phyloP scores from a whole-genome alignment of 352 stramenopile genomes.

The Phytophthora cryptogea region DNA sequence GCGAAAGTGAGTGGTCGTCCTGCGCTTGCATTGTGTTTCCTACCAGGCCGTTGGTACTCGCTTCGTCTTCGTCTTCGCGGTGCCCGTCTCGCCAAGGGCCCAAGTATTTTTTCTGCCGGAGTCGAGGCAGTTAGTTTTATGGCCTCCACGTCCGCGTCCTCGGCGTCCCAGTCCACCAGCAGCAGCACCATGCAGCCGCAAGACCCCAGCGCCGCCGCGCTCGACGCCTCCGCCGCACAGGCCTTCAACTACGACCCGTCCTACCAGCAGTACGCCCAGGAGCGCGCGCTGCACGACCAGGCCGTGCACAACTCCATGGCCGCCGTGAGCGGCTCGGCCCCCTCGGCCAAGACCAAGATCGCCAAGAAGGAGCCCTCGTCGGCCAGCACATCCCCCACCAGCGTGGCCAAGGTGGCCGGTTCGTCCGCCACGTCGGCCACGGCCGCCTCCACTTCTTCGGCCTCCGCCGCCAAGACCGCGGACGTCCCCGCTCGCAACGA shows the following conservation, averaged over 20 bases:
- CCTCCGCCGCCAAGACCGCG: constrained; percentile 11
- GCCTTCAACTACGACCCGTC: constrained; percentile 56
- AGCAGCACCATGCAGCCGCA: constrained; percentile 41
- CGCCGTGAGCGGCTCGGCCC: constrained; percentile 6
- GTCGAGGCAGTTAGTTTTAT: constrained; percentile 62
- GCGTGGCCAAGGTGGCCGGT: constrained; percentile 22
- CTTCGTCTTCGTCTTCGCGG: constrained; percentile 23
- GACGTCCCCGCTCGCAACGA: constrained; percentile 44
- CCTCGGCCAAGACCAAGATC: constrained; percentile 8
- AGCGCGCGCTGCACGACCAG: constrained; percentile 43
- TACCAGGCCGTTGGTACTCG: constrained; percentile 42
- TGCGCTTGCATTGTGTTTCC: constrained; percentile 46
- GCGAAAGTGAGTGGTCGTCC: constrained; percentile 38
- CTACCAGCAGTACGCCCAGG: constrained; percentile 60
- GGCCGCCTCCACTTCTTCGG: neutral
- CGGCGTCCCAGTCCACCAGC: constrained; percentile 26
- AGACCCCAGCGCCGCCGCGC: constrained; percentile 25
- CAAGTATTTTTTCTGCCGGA: constrained; percentile 42
- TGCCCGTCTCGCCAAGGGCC: constrained; percentile 30
- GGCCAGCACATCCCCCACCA: constrained; percentile 27
- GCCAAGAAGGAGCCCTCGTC: constrained; percentile 29
- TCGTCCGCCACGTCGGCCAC: neutral
- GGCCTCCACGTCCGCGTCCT: constrained; percentile 52
- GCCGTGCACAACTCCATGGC: constrained; percentile 34
- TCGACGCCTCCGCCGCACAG: constrained; percentile 35